phyloP scores from a whole-genome alignment of 805 yeast genomes.

The Clavispora vitiphila region DNA sequence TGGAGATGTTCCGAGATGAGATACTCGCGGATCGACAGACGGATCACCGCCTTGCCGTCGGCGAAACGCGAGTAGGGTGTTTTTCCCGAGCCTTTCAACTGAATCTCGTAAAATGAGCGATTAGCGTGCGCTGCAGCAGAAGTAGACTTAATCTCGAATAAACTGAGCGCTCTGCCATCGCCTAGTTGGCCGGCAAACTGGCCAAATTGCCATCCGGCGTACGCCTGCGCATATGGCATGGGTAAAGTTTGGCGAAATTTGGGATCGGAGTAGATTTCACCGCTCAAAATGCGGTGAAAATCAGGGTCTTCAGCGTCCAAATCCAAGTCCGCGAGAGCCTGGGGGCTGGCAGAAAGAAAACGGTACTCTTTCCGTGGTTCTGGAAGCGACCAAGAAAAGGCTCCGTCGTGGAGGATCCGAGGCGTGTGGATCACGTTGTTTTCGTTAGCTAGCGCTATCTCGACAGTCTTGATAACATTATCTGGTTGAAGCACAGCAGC shows the following conservation, averaged over 20 bases:
- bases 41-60: conserved; percentile 89
- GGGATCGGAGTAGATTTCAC: conserved; percentile 36
- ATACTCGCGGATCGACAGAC: conserved; percentile 87
- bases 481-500: conserved; percentile 27
- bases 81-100: conserved; percentile 86
- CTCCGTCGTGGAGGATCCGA: conserved; percentile 47
- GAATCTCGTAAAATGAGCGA: conserved; percentile 54
- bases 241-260: conserved; percentile 29
- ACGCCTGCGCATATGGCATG: conserved; percentile 83
- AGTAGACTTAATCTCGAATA: conserved; percentile 61
- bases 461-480: conserved; percentile 19
- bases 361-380: conserved; percentile 48
- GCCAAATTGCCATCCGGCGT: conserved; percentile 97
- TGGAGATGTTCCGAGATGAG: conserved; percentile 76
- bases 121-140: conserved; percentile 16
- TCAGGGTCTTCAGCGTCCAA: conserved; percentile 40
- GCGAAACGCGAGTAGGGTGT: conserved; percentile 95
- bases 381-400: conserved; percentile 72
- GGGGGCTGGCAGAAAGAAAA: conserved; percentile 53
- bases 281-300: conserved; percentile 56
- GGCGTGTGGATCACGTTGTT: conserved; percentile 33
- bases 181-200: conserved; percentile 96
- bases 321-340: conserved; percentile 60
- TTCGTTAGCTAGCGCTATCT: conserved; percentile 25
- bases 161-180: conserved; percentile 84